Conservation (phyloP, 2,329 filamentous ascomycete species). For the Aureobasidium sp. region DNA sequence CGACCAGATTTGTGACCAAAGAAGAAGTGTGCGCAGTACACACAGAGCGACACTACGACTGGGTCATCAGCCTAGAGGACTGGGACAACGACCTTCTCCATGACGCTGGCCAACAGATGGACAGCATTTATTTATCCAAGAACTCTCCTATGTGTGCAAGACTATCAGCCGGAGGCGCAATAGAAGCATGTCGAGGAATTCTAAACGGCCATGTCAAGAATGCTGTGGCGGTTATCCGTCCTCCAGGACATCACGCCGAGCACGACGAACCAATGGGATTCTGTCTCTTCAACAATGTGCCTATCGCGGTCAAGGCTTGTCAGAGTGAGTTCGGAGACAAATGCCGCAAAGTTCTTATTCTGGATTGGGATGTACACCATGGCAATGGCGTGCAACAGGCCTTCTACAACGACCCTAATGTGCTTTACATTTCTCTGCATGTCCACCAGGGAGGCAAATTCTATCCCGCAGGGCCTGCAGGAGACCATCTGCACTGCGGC, state of each 20-base stretch:
- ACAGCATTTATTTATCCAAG: slow-evolving; percentile 39
- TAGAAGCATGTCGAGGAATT: slow-evolving; percentile 92
- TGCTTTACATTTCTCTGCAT: slow-evolving; percentile 92
- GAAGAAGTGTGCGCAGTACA: slow-evolving; percentile 80
- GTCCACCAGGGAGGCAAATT: slow-evolving; percentile 79
- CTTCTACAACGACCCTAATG: slow-evolving; percentile 89
- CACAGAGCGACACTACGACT: slow-evolving; percentile 66
- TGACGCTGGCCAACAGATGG: slow-evolving; percentile 41
- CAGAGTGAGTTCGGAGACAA: slow-evolving; percentile 70
- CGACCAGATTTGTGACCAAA: slow-evolving; percentile 66
- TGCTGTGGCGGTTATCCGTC: slow-evolving; percentile 88
- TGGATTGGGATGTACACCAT: slow-evolving; percentile 80
- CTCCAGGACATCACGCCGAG: slow-evolving; percentile 93
- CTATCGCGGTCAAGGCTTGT: slow-evolving; percentile 82
- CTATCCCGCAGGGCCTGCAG: slow-evolving; percentile 63
- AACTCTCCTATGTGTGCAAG: slow-evolving; percentile 58
- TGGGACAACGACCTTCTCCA: slow-evolving; percentile 56
- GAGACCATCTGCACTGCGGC: slow-evolving; percentile 54
- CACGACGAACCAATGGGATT: slow-evolving; percentile 82
- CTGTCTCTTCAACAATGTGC: slow-evolving; percentile 97
- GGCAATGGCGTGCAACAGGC: slow-evolving; percentile 94
- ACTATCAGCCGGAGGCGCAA: slow-evolving; percentile 83
- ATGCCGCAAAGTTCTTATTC: slow-evolving; percentile 83
- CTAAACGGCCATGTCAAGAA: slow-evolving; percentile 80
- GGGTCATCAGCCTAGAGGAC: slow-evolving; percentile 46